A percentile compares a stretch with the other conserved stretches of the same genome.
These are phyloP conservation scores for Aspergillus floridensis DNA, from an alignment of 2,329 filamentous ascomycete species.

Conservation along the genomic window DNA sequence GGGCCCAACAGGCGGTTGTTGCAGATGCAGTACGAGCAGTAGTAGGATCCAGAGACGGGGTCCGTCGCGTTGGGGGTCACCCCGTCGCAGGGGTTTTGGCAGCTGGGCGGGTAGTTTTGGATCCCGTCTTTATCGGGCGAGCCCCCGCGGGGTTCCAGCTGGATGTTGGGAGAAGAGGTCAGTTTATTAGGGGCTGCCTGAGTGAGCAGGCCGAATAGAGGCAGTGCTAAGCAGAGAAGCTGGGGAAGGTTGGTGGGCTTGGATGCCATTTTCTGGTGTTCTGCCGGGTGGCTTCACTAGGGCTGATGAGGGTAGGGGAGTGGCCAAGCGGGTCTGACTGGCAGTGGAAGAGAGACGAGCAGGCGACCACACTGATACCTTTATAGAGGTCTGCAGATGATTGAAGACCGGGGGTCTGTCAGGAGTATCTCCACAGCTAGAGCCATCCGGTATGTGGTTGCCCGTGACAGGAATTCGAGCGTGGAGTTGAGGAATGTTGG, in stretches of 20 bases:
- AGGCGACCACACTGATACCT: neutral
- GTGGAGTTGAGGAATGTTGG: neutral
- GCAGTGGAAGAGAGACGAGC: too few relatives aligned
- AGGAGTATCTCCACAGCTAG: neutral
- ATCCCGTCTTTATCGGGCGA: neutral
- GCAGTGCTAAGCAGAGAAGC: neutral
- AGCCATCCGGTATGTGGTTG: neutral
- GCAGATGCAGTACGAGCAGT: slow-evolving; percentile 4
- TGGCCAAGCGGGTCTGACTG: too few relatives aligned
- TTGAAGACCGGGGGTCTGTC: neutral
- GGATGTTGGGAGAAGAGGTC: neutral
- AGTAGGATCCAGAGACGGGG: neutral
- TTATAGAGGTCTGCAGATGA: neutral
- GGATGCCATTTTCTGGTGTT: too few relatives aligned
- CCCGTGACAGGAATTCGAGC: neutral
- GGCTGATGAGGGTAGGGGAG: too few relatives aligned
- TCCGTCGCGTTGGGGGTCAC: neutral
- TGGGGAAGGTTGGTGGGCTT: neutral
- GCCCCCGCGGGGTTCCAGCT: neutral
- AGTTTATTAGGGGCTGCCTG: neutral
- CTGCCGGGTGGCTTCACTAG: too few relatives aligned
- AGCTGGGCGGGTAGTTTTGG: neutral
- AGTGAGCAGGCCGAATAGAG: neutral
- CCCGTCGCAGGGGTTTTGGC: neutral
- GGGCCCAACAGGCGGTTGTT: neutral